A percentile compares a stretch with the other conserved stretches of the same genome.
These are phyloP conservation scores for Phytophthora niederhauseri DNA, from an alignment of 352 stramenopile genomes.

Conservation along the genomic window DNA sequence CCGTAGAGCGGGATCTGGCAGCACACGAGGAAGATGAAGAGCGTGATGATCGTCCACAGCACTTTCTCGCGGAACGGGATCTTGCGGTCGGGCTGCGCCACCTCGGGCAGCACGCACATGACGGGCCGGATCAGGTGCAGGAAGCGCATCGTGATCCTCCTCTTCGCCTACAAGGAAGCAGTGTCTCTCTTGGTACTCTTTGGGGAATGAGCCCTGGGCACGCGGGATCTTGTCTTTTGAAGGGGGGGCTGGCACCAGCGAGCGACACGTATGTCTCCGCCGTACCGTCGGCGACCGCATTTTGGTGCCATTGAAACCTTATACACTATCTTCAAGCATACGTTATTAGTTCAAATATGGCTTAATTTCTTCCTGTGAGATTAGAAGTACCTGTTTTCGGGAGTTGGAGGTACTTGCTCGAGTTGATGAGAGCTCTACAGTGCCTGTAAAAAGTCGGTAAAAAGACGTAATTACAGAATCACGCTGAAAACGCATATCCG, in stretches of 20 bases:
- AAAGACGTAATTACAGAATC: slow-evolving; percentile 2
- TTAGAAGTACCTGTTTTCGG: neutral
- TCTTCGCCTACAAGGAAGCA: neutral
- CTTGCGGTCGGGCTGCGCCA: slow-evolving; percentile 96
- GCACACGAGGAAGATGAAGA: slow-evolving; percentile 99
- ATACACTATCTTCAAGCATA: neutral
- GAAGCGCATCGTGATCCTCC: slow-evolving; percentile 90
- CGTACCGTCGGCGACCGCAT: neutral
- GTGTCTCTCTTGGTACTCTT: slow-evolving; percentile 34
- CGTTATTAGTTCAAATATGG: too few relatives aligned
- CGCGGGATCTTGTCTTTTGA: slow-evolving; percentile 12
- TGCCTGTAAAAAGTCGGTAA: neutral
- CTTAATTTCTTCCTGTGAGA: neutral
- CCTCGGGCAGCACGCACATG: slow-evolving; percentile 98
- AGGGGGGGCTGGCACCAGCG: slow-evolving; percentile 12
- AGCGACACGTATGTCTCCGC: slow-evolving; percentile 33
- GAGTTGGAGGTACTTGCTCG: neutral
- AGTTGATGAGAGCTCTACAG: neutral
- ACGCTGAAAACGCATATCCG: neutral
- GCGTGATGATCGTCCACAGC: slow-evolving; percentile 99
- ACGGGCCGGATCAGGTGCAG: slow-evolving; percentile 98
- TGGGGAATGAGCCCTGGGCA: slow-evolving; percentile 36
- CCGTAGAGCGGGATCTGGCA: slow-evolving; percentile 99
- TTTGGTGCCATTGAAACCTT: neutral
- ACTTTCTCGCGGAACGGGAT: slow-evolving; percentile 99